These are phyloP conservation scores for Ascoidea rubescens DNA, from an alignment of 805 yeast species.

Conservation along the genomic window DNA sequence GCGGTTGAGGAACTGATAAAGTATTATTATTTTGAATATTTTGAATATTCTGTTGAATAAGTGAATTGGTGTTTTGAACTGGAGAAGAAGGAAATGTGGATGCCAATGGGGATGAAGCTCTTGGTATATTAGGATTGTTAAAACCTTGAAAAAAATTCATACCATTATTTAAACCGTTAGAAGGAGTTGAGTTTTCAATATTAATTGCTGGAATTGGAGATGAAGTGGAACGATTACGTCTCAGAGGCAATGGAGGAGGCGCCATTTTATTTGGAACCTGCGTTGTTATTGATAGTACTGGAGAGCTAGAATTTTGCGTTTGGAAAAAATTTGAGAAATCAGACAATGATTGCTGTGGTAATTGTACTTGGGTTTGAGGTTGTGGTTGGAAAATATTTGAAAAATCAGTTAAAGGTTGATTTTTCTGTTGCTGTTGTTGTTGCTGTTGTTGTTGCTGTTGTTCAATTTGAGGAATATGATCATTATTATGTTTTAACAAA, in stretches of 20 bases:
- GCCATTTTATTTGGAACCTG: not conserved
- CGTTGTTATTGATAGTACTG: not conserved
- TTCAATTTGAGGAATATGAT: not conserved
- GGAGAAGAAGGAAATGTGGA: too few relatives aligned
- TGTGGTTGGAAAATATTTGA: not conserved
- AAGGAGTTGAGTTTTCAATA: not conserved
- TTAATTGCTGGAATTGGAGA: not conserved
- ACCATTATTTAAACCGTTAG: not conserved
- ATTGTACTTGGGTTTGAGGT: not conserved
- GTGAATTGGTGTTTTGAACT: too few relatives aligned
- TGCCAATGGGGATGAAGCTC: not conserved
- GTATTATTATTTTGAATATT: too few relatives aligned
- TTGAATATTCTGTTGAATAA: not conserved
- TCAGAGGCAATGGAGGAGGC: not conserved
- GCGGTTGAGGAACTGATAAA: not conserved
- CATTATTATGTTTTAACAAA: slow-evolving; percentile 15
- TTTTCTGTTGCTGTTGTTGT: too few relatives aligned
- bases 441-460: too few relatives aligned
- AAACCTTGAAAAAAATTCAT: not conserved
- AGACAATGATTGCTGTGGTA: not conserved
- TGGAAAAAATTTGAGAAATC: too few relatives aligned
- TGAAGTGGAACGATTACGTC: not conserved
- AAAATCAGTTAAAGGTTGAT: not conserved
- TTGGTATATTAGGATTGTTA: not conserved
- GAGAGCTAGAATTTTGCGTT: not conserved